phyloP scores from a whole-genome alignment of 208 protist genomes.

The Entamoeba dispar region DNA sequence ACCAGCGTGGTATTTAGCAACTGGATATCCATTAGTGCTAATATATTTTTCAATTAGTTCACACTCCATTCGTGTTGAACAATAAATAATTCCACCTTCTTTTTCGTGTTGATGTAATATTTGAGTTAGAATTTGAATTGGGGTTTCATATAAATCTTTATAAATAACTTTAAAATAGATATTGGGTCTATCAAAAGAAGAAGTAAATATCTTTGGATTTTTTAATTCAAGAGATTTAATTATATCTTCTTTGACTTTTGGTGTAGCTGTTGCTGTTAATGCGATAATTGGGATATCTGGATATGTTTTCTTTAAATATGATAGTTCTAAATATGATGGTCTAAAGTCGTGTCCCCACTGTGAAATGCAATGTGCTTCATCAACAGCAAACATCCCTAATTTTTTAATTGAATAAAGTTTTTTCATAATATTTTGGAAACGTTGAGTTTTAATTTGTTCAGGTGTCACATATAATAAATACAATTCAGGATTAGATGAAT shows the following conservation, averaged over 20 bases:
- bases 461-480: slow-evolving; percentile 10
- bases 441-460: background rate
- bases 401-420: too few relatives aligned
- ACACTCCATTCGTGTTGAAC: background rate
- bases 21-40: slow-evolving; percentile 13
- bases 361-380: slow-evolving; percentile 62
- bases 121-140: background rate
- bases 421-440: too few relatives aligned
- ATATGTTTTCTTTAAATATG: slow-evolving; percentile 1
- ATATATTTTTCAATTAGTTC: background rate
- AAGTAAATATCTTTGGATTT: slow-evolving; percentile 13
- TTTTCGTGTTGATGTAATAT: too few relatives aligned
- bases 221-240: slow-evolving; percentile 14
- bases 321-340: background rate
- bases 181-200: slow-evolving; percentile 35
- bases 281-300: slow-evolving; percentile 28
- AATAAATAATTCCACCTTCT: background rate
- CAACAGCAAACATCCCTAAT: slow-evolving; percentile 43
- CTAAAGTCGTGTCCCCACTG: slow-evolving; percentile 66
- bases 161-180: slow-evolving; percentile 1
- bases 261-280: slow-evolving; percentile 39
- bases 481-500: background rate
- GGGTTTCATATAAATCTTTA: background rate
- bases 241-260: slow-evolving; percentile 26
- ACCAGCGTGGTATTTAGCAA: slow-evolving; percentile 31